Evolutionary conservation across 1,284 basidiomycete genomes (phyloP).

Genomic region (Microbotryomycetes sp.): DNA sequence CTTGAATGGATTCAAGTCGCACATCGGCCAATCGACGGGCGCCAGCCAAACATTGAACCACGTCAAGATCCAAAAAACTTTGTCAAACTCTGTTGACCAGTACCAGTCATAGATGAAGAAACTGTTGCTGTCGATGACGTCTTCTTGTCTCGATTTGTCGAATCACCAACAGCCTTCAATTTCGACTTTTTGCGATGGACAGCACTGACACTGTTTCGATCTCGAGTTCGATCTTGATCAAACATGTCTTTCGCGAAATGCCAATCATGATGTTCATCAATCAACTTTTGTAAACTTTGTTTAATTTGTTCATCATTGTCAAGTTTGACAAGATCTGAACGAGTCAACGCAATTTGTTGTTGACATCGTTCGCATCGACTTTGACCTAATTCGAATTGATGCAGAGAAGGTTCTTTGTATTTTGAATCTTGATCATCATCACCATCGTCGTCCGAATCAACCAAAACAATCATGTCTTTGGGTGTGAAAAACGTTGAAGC

Average conservation of each 20-base stretch:
- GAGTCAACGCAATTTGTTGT: constrained; percentile 1
- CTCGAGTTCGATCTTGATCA: constrained; percentile 39
- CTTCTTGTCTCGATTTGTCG: background rate
- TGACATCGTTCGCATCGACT: background rate
- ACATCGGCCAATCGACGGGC: no score
- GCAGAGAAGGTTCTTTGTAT: background rate
- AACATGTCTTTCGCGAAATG: constrained; percentile 72
- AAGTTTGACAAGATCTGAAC: constrained; percentile 8
- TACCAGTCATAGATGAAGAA: background rate
- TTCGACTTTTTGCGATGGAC: constrained; percentile 8
- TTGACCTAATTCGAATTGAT: background rate
- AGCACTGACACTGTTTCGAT: background rate
- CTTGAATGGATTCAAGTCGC: no score
- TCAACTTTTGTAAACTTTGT: constrained; percentile 50
- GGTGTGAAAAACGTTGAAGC: background rate
- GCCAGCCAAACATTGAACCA: no score
- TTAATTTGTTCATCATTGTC: constrained; percentile 36
- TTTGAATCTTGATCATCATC: background rate
- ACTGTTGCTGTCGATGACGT: background rate
- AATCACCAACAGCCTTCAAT: background rate
- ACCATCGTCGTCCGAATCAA: background rate
- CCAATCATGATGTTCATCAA: constrained; percentile 73
- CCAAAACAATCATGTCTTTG: background rate
- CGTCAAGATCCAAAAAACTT: background rate
- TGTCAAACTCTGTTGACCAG: background rate